Evolutionary conservation across 495 filamentous ascomycete species (phyloP), one percentile per base, ranked within the genome.

Genomic region (Hypoxylon trugodes): DNA sequence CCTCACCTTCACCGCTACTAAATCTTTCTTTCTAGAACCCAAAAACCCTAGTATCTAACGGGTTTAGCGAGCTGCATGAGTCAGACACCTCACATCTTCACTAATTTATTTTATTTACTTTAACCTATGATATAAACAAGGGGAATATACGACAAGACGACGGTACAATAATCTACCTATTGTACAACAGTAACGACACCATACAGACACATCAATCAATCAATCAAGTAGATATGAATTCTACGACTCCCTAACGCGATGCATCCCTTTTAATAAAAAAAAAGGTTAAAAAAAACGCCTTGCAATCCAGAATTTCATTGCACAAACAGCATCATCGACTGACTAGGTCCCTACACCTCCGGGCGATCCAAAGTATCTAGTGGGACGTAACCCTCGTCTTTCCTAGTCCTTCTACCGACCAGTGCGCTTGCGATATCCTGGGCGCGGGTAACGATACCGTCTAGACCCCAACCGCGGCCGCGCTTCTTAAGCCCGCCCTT

Each of bases 311-410:
- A 42, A 36, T 33, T 46, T 26, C 26, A 13, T 47, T 38, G 15
- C 41, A 19, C 28, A 46, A 30, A 28, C 32, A 59, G 16, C 35
- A n/a, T n/a, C n/a, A n/a, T n/a, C n/a, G n/a, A n/a, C n/a, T n/a
- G n/a, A n/a, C n/a, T 18, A 36, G 35, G 35, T 38, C 12, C 51
- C 58, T 62, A 73, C 18, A 36, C 56, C 47, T 71, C 66, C 21
- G 64, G 35, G 57, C 45, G 56, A 60, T 84, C 82, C 42, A 85
- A 68, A 22, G 73, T 80, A 13, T 79, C 76, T 50, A 88, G 66
- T 42, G 85, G 83, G 19, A 87, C 80, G 70, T 88, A 88, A 8
- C 81, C 84, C n/a, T 77, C 82, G 37, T 82, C 81, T 48, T 78
- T 77, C 45, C 75, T 76, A 38, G 69, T 71, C 48, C 69, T 72